Evolutionary conservation across 1,284 basidiomycete species (phyloP).

Genomic region (Ustilago crameri): DNA sequence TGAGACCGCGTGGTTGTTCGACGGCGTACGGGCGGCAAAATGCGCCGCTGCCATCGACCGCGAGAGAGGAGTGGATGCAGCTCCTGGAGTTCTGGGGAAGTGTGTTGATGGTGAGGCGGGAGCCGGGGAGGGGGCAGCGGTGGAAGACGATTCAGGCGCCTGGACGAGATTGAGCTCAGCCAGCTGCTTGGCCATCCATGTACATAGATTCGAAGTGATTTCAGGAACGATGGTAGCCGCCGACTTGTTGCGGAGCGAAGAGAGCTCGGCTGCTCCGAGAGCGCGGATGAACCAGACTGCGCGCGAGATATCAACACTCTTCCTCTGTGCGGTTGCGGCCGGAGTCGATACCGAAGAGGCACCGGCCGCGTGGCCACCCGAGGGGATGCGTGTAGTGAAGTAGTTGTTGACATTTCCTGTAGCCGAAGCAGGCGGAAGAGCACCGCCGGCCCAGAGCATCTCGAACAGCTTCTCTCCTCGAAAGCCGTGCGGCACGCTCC

Average conservation of each 20-base stretch:
- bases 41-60: constrained; percentile 26
- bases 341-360: constrained; percentile 7
- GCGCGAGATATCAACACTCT: constrained; percentile 79
- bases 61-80: constrained; percentile 14
- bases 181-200: constrained; percentile 90
- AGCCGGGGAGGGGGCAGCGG: constrained; percentile 39
- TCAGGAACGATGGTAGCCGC: constrained; percentile 81
- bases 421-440: constrained; percentile 21
- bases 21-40: constrained; percentile 24
- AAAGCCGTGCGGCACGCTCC: constrained; percentile 90
- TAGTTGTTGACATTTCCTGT: constrained; percentile 9
- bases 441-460: constrained; percentile 75
- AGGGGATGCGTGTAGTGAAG: constrained; percentile 14
- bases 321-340: constrained; percentile 73
- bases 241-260: constrained; percentile 46
- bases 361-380: constrained; percentile 4
- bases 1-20: constrained; percentile 15
- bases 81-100: constrained; percentile 26
- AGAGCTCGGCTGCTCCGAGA: constrained; percentile 91
- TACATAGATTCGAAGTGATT: constrained; percentile 85
- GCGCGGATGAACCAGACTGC: constrained; percentile 96
- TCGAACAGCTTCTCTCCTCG: constrained; percentile 92
- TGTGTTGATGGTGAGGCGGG: constrained; percentile 27
- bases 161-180: constrained; percentile 74
- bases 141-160: constrained; percentile 32